Percentiles rank a stretch among this genome's conserved stretches.
These are phyloP conservation scores for Fraxinus cuspidata DNA, from an alignment of 257 asterid genomes.

Conservation along the genomic window DNA sequence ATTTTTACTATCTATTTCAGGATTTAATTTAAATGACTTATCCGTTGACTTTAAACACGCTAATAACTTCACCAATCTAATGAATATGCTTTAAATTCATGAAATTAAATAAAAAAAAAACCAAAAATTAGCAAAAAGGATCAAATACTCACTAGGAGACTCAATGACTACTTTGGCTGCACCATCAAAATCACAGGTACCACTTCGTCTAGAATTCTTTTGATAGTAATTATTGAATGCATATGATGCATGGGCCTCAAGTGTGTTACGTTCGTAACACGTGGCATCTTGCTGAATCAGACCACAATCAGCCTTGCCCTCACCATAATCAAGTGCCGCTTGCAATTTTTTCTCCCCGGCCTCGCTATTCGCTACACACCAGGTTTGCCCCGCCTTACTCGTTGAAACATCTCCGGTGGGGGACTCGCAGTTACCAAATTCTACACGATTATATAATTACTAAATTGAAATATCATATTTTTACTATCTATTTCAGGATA, in stretches of 20 bases:
- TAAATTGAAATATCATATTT: too few species aligned
- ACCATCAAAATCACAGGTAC: conserved; percentile 77
- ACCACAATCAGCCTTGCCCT: conserved; percentile 84
- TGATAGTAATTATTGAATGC: conserved; percentile 71
- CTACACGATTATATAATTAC: too few species aligned
- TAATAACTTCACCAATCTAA: too few species aligned
- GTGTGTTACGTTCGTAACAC: conserved; percentile 65
- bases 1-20: too few species aligned
- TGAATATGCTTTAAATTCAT: too few species aligned
- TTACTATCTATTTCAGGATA: too few species aligned
- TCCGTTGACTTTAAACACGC: too few species aligned
- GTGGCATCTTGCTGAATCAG: conserved; percentile 65
- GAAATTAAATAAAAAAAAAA: too few species aligned
- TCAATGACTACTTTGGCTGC: conserved; percentile 72
- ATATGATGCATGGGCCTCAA: conserved; percentile 81
- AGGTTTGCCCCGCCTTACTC: conserved; percentile 23
- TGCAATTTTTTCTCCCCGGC: conserved; percentile 49
- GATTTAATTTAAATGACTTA: too few species aligned
- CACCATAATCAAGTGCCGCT: conserved; percentile 62
- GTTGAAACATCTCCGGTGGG: too few species aligned
- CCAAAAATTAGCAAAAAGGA: not conserved
- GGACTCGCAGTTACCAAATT: too few species aligned
- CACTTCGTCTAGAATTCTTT: conserved; percentile 37
- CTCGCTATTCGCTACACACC: conserved; percentile 12
- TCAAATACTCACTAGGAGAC: conserved; percentile 60